phyloP scores from a whole-genome alignment of 495 filamentous ascomycete species.

The Penicillium atrosanguineum region DNA sequence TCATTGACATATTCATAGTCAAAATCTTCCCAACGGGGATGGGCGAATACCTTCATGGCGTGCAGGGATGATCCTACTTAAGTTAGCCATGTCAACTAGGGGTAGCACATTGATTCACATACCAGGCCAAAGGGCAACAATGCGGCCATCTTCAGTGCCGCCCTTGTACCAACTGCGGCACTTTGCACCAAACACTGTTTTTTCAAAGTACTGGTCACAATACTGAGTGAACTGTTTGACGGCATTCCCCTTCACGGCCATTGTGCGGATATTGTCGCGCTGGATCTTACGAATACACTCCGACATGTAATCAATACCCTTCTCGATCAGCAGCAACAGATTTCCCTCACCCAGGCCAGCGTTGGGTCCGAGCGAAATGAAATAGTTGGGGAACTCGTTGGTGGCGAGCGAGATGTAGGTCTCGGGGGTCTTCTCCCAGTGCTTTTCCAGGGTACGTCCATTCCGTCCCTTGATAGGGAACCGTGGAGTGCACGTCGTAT shows the following conservation, averaged over 20 bases:
- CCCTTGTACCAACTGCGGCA: conserved; percentile 58
- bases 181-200: conserved; percentile 44
- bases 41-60: conserved; percentile 31
- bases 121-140: conserved; percentile 46
- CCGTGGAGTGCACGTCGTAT: conserved; percentile 47
- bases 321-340: conserved; percentile 45
- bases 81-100: neutral
- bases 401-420: conserved; percentile 60
- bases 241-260: conserved; percentile 38
- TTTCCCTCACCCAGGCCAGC: conserved; percentile 47
- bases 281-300: conserved; percentile 49
- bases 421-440: conserved; percentile 50
- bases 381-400: conserved; percentile 66
- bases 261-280: conserved; percentile 45
- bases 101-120: conserved; percentile 6
- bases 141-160: conserved; percentile 32
- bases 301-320: conserved; percentile 51
- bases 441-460: conserved; percentile 45
- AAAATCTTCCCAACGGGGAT: conserved; percentile 44
- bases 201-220: conserved; percentile 46
- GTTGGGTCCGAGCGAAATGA: conserved; percentile 51
- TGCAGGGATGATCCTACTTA: conserved; percentile 39
- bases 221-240: conserved; percentile 45
- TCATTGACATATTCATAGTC: conserved; percentile 38
- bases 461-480: conserved; percentile 50